phyloP scores from a whole-genome alignment of 495 filamentous ascomycete species.

The Lichina pygmaea region DNA sequence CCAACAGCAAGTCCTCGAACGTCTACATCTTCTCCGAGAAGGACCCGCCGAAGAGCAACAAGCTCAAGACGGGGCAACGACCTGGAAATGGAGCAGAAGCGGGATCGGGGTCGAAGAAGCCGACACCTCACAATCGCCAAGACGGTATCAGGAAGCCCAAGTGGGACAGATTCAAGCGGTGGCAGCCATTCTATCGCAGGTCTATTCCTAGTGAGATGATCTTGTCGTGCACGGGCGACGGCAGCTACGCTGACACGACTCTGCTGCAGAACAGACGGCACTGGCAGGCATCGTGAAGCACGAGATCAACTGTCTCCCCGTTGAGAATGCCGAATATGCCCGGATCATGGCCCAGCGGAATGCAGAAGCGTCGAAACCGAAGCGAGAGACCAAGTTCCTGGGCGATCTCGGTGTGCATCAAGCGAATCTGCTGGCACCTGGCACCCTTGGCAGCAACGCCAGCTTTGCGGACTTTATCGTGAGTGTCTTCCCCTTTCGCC shows the following conservation, averaged over 20 bases:
- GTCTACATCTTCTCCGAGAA: constrained; percentile 81
- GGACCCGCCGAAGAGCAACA: constrained; percentile 32
- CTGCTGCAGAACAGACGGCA: constrained; percentile 43
- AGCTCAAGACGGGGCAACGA: no score
- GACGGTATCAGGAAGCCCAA: constrained; percentile 7
- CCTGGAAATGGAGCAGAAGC: constrained; percentile 1
- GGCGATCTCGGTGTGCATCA: constrained; percentile 10
- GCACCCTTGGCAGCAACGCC: constrained; percentile 19
- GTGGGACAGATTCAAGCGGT: constrained; percentile 18
- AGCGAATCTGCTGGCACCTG: constrained; percentile 18
- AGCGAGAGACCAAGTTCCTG: constrained; percentile 22
- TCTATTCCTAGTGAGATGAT: constrained; percentile 12
- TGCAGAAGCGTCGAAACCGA: constrained; percentile 34
- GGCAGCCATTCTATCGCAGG: constrained; percentile 43
- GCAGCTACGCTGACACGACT: not conserved
- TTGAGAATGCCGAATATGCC: constrained; percentile 41
- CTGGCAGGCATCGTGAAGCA: constrained; percentile 45
- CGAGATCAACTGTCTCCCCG: constrained; percentile 52
- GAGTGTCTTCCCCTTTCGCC: constrained; percentile 13
- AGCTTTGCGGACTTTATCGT: constrained; percentile 30
- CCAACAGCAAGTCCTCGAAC: constrained; percentile 35
- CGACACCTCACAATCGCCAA: constrained; percentile 9
- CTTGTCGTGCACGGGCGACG: not conserved
- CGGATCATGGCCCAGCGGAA: constrained; percentile 29
- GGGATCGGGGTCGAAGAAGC: not conserved